Evolutionary conservation across 164 flowering plant species (phyloP).

Genomic region (Brasenia schreberi): DNA sequence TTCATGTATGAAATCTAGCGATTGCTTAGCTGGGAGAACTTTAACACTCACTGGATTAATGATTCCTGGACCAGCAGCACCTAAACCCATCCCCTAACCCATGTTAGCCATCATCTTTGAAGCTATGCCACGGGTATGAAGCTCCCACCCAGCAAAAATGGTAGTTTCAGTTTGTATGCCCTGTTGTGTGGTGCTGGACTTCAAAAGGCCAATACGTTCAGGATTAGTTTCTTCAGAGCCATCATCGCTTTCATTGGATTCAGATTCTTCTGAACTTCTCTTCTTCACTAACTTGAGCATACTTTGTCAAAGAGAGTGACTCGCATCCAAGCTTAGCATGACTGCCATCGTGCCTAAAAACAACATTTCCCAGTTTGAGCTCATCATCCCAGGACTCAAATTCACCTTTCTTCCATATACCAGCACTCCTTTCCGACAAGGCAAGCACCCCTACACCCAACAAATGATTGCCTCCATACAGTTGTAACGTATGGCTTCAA

Average conservation of each 20-base stretch:
- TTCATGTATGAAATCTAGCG: constrained; percentile 61
- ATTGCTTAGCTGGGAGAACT: constrained; percentile 79
- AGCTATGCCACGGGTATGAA: constrained; percentile 95
- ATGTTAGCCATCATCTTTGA: constrained; percentile 99
- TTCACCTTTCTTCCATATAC: constrained; percentile 61
- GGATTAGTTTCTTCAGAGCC: constrained; percentile 14
- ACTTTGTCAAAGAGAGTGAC: constrained; percentile 48
- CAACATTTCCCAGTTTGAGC: constrained; percentile 38
- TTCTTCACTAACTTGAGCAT: constrained; percentile 44
- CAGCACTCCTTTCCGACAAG: constrained; percentile 23
- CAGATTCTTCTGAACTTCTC: constrained; percentile 23
- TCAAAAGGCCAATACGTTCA: constrained; percentile 61
- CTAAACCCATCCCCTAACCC: constrained; percentile 99
- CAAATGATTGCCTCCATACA: constrained; percentile 46
- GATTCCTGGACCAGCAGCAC: constrained; percentile 75
- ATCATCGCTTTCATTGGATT: constrained; percentile 50
- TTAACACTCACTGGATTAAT: constrained; percentile 61
- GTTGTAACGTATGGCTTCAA: constrained; percentile 55
- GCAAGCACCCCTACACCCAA: constrained; percentile 80
- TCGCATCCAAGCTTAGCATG: constrained; percentile 45
- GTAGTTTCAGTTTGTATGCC: constrained; percentile 84
- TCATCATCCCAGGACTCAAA: constrained; percentile 79
- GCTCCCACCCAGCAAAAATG: constrained; percentile 89
- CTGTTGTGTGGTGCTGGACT: constrained; percentile 31
- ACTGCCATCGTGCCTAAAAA: constrained; percentile 76